phyloP scores from a whole-genome alignment of 805 yeast genomes.

The Pichia pseudocactophila region DNA sequence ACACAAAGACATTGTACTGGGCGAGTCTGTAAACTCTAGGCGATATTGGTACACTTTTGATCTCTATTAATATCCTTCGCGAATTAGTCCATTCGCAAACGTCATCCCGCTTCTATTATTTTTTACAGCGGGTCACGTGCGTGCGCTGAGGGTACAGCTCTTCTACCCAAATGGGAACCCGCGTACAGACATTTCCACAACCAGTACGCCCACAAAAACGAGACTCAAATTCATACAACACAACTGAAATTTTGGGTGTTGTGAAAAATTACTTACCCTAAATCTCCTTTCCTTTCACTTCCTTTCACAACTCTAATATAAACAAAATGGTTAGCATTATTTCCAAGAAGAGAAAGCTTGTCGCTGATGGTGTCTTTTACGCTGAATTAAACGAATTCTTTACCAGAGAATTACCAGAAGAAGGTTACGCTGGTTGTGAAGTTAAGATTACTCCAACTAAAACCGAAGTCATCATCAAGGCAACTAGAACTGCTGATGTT shows the following conservation, averaged over 20 bases:
- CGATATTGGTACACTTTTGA: no score
- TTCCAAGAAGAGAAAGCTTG: slow-evolving; percentile 98
- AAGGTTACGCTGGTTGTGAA: slow-evolving; percentile 99
- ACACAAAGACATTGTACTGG: no score
- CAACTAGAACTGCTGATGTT: slow-evolving; percentile 97
- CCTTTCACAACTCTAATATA: not conserved
- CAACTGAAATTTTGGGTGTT: no score
- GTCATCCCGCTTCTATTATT: no score
- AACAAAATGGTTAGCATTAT: slow-evolving; percentile 37
- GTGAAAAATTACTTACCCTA: no score
- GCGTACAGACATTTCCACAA: not conserved
- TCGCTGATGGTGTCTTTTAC: slow-evolving; percentile 99
- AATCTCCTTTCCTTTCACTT: not conserved
- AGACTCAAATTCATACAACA: not conserved
- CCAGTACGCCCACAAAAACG: not conserved
- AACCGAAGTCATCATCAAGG: slow-evolving; percentile 97
- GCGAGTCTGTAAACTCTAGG: no score
- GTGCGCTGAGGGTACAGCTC: not conserved
- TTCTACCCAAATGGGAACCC: not conserved
- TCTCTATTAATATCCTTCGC: no score
- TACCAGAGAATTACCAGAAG: slow-evolving; percentile 99
- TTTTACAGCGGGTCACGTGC: no score
- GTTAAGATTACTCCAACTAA: slow-evolving; percentile 97
- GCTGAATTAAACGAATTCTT: slow-evolving; percentile 99
- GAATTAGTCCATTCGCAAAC: not conserved